Percentiles rank a stretch among this genome's conserved stretches.
Conservation (phyloP, 371 early-diverging fungal species). For the Rhizopus microsporus region DNA sequence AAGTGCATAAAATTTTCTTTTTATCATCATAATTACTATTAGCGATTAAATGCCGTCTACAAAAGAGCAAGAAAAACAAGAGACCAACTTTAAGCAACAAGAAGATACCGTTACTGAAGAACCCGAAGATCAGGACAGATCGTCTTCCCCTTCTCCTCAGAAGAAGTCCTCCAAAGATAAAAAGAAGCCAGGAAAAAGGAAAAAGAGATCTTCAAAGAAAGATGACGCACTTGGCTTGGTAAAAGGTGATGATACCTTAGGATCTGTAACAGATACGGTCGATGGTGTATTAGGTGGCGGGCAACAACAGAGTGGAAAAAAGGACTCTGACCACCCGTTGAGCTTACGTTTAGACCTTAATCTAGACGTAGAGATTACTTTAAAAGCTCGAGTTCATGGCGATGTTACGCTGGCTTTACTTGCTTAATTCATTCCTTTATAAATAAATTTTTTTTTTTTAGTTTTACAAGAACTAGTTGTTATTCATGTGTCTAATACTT, state of each 20-base stretch:
- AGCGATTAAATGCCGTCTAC: slow-evolving; percentile 17
- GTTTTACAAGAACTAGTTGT: no score
- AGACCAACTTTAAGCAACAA: background rate
- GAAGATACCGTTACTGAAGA: slow-evolving; percentile 4
- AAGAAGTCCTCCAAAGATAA: slow-evolving; percentile 21
- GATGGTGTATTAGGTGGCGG: slow-evolving; percentile 6
- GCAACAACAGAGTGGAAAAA: slow-evolving; percentile 9
- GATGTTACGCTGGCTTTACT: slow-evolving; percentile 36
- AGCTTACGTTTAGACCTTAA: slow-evolving; percentile 36
- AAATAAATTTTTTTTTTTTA: background rate
- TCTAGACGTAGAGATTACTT: slow-evolving; percentile 34
- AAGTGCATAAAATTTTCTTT: background rate
- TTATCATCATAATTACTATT: background rate
- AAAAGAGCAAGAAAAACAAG: slow-evolving; percentile 18
- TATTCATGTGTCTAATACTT: no score
- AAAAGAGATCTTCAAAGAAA: slow-evolving; percentile 20
- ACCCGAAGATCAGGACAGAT: slow-evolving; percentile 15
- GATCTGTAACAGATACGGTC: slow-evolving; percentile 4
- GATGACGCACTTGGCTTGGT: slow-evolving; percentile 15
- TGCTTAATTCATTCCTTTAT: slow-evolving; percentile 12
- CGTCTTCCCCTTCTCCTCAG: slow-evolving; percentile 1
- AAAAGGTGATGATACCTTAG: slow-evolving; percentile 7
- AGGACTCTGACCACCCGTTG: slow-evolving; percentile 16
- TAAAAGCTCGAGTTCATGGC: slow-evolving; percentile 36
- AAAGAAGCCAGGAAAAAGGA: slow-evolving; percentile 20